These are phyloP conservation scores for Populus deltoides DNA, from an alignment of 345 rosid genomes.

Conservation along the genomic window DNA sequence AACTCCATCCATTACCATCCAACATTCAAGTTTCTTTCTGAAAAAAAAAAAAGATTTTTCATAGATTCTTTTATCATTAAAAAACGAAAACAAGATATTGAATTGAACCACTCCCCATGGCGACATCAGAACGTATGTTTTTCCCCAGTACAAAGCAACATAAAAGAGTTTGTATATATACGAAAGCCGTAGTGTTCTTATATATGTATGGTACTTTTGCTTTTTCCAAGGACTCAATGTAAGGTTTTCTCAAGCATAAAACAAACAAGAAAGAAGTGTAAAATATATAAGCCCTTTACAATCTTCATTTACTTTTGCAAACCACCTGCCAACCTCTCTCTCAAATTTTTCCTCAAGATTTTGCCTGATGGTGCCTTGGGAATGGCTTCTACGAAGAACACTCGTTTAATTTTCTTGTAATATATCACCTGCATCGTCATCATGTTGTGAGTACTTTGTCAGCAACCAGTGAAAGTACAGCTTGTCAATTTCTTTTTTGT, in stretches of 20 bases:
- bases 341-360: slow-evolving; percentile 21
- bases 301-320: not conserved
- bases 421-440: slow-evolving; percentile 28
- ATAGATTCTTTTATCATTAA: not conserved
- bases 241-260: not conserved
- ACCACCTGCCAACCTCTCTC: slow-evolving; percentile 17
- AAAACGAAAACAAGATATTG: not conserved
- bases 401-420: slow-evolving; percentile 25
- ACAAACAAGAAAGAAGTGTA: not conserved
- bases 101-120: not conserved
- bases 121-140: not conserved
- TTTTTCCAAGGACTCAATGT: not conserved
- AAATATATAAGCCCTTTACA: no score
- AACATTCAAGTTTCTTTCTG: not conserved
- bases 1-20: not conserved
- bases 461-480: not conserved
- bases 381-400: slow-evolving; percentile 23
- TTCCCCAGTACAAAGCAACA: not conserved
- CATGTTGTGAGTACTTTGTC: not conserved
- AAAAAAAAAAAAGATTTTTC: not conserved
- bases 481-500: not conserved
- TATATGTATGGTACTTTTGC: not conserved
- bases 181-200: not conserved
- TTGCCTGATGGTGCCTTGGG: slow-evolving; percentile 38
- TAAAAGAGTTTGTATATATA: not conserved